Percentiles rank a stretch among this genome's conserved stretches.
These are phyloP conservation scores for Coemansia sp. DNA, from an alignment of 192 early-diverging fungal species.

Conservation along the genomic window DNA sequence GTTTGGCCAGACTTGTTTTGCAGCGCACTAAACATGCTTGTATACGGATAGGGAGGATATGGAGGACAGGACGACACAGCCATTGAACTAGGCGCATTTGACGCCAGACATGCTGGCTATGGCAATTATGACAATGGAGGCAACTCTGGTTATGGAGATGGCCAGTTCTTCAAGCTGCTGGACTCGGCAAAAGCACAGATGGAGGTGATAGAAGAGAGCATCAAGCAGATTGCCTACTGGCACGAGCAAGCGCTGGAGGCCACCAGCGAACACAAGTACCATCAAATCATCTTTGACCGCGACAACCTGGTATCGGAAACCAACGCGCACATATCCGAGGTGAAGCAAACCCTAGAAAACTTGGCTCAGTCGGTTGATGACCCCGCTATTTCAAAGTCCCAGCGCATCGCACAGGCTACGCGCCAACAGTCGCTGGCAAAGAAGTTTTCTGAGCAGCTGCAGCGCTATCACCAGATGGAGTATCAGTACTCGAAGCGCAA, in stretches of 20 bases:
- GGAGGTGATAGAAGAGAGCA: slow-evolving; percentile 34
- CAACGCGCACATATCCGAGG: slow-evolving; percentile 28
- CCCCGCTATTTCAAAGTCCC: slow-evolving; percentile 37
- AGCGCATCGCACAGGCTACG: slow-evolving; percentile 33
- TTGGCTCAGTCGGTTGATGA: slow-evolving; percentile 38
- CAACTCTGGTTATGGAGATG: slow-evolving; percentile 16
- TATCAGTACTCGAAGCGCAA: slow-evolving; percentile 50
- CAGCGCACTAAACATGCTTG: neutral
- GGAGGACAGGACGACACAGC: slow-evolving; percentile 38
- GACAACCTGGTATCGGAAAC: slow-evolving; percentile 47
- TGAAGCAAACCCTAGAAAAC: slow-evolving; percentile 44
- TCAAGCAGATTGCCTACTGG: slow-evolving; percentile 38
- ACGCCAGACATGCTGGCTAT: slow-evolving; percentile 14
- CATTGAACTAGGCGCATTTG: slow-evolving; percentile 38
- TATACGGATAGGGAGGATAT: slow-evolving; percentile 29
- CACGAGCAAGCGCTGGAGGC: slow-evolving; percentile 50
- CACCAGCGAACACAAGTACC: slow-evolving; percentile 44
- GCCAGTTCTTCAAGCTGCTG: slow-evolving; percentile 41
- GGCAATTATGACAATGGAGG: slow-evolving; percentile 5
- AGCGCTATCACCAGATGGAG: slow-evolving; percentile 51
- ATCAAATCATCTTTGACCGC: slow-evolving; percentile 43
- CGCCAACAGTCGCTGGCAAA: slow-evolving; percentile 40
- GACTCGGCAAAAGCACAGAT: slow-evolving; percentile 36
- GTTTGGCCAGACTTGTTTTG: neutral
- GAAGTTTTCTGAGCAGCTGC: slow-evolving; percentile 44